These are phyloP conservation scores for Dissophora globulifera DNA, from an alignment of 192 early-diverging fungal genomes.

Conservation along the genomic window DNA sequence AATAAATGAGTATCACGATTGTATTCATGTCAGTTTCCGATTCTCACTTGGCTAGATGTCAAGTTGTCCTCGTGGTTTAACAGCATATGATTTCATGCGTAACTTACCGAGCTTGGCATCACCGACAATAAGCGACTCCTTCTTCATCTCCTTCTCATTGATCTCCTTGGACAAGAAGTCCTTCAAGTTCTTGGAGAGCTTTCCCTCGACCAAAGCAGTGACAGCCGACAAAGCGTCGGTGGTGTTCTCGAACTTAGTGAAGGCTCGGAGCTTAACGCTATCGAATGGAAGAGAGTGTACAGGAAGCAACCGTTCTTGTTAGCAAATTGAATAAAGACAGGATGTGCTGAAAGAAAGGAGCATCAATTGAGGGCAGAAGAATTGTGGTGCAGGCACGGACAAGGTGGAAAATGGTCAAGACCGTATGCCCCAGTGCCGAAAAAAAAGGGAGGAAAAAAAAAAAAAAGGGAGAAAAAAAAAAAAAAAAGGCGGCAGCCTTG, in stretches of 20 bases:
- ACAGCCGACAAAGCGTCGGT: conserved; percentile 96
- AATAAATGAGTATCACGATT: background rate
- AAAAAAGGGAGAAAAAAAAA: background rate
- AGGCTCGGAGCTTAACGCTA: conserved; percentile 93
- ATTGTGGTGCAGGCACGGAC: background rate
- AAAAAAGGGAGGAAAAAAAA: background rate
- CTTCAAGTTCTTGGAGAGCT: conserved; percentile 95
- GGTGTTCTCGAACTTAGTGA: conserved; percentile 98
- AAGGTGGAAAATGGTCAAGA: background rate
- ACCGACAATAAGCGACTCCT: conserved; percentile 90
- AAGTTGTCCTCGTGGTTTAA: too few relatives aligned
- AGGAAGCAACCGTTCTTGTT: background rate
- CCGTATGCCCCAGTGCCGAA: background rate
- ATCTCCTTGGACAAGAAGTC: conserved; percentile 89
- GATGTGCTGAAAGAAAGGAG: too few relatives aligned
- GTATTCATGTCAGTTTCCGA: background rate
- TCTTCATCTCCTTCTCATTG: conserved; percentile 88
- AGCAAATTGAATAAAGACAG: background rate
- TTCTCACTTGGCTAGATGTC: too few relatives aligned
- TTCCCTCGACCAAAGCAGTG: conserved; percentile 96
- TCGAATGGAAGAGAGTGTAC: conserved; percentile 1
- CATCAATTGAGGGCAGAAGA: too few relatives aligned
- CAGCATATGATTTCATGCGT: too few relatives aligned
- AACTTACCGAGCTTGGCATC: conserved; percentile 91
- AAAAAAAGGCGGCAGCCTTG: background rate